These are phyloP conservation scores for Ceratorhiza oryzae-sativae DNA, from an alignment of 1,284 basidiomycete genomes.

Conservation along the genomic window DNA sequence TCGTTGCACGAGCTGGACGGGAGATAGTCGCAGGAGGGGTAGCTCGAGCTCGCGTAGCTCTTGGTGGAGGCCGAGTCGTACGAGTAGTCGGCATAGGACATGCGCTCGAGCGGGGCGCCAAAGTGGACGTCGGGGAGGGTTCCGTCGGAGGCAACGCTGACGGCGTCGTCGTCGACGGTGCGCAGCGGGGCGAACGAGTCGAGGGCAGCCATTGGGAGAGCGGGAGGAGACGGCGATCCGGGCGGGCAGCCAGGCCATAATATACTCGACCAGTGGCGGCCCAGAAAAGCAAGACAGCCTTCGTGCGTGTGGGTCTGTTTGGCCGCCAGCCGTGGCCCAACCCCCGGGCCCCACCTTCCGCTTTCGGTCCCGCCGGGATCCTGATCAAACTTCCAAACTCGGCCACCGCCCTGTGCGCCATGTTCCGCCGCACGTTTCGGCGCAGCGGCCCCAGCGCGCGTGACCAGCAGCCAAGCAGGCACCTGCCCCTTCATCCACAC, in stretches of 20 bases:
- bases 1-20: slow-evolving; percentile 8
- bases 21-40: slow-evolving; percentile 21
- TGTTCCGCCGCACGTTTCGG: slow-evolving; percentile 3
- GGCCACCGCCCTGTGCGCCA: background rate
- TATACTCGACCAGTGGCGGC: slow-evolving; percentile 13
- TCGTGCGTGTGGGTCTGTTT: slow-evolving; percentile 15
- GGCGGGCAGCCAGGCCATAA: background rate
- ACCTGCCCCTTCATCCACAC: background rate
- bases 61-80: slow-evolving; percentile 9
- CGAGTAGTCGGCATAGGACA: slow-evolving; percentile 7
- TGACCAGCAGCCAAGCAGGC: slow-evolving; percentile 21
- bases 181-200: background rate
- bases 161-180: slow-evolving; percentile 39
- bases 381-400: background rate
- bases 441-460: background rate
- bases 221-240: background rate
- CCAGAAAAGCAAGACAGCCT: slow-evolving; percentile 11
- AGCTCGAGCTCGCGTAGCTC: slow-evolving; percentile 19
- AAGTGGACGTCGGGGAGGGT: slow-evolving; percentile 40
- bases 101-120: slow-evolving; percentile 42
- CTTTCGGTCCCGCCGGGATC: background rate
- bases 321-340: background rate
- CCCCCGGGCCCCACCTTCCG: background rate
- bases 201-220: slow-evolving; percentile 16
- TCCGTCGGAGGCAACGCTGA: slow-evolving; percentile 37